phyloP scores from a whole-genome alignment of 768 basidiomycete genomes.

The Hydnum rufescens region DNA sequence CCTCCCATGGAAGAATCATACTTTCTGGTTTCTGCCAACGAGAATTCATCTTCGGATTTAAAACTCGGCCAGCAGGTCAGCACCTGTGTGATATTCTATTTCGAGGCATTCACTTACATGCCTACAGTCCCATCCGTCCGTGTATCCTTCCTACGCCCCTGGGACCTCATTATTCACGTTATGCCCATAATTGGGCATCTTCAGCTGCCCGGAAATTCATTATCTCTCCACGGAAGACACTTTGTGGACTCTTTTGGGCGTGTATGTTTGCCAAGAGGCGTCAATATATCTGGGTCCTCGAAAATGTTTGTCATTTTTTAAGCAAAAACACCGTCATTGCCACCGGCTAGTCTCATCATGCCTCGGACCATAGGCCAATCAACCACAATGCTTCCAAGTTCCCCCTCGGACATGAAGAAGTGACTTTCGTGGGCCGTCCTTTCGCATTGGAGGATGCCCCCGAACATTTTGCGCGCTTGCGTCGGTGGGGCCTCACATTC shows the following conservation, averaged over 20 bases:
- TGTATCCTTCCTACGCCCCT: not conserved
- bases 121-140: no score
- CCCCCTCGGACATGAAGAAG: conserved; percentile 38
- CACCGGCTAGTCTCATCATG: not conserved
- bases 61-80: no score
- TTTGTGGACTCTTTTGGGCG: conserved; percentile 67
- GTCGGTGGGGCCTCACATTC: conserved; percentile 77
- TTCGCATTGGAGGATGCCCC: conserved; percentile 81
- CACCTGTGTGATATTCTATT: no score
- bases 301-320: conserved; percentile 46
- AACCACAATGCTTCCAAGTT: conserved; percentile 51
- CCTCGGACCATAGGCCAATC: conserved; percentile 29
- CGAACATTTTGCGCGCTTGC: conserved; percentile 58
- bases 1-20: no score
- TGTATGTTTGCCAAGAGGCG: conserved; percentile 63
- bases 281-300: conserved; percentile 63
- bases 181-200: conserved; percentile 56
- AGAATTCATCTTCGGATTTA: no score
- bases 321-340: not conserved
- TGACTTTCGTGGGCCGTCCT: conserved; percentile 79
- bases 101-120: no score
- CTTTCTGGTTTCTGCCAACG: no score
- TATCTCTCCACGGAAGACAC: conserved; percentile 51
- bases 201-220: conserved; percentile 32
- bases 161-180: conserved; percentile 13